These are phyloP conservation scores for Scalesia atractyloides DNA, from an alignment of 129 eudicot genomes.

Conservation along the genomic window DNA sequence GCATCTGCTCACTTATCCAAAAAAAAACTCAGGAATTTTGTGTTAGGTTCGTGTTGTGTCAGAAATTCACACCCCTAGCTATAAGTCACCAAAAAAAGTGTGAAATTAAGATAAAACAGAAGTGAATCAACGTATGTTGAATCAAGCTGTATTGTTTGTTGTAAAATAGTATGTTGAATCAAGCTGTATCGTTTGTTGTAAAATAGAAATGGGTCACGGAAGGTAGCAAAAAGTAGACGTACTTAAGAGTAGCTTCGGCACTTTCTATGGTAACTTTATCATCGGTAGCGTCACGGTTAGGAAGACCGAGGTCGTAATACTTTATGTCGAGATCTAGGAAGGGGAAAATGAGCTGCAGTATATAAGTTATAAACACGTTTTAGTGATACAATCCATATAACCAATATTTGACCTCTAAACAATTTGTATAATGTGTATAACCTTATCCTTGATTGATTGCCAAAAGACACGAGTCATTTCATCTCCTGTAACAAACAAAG, in stretches of 20 bases:
- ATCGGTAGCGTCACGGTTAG: conserved; percentile 94
- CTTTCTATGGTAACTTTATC: conserved; percentile 92
- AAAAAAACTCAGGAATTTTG: too few species aligned
- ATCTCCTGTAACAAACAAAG: conserved; percentile 66
- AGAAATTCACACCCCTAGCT: too few species aligned
- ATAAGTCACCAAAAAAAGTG: background rate
- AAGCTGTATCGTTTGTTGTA: background rate
- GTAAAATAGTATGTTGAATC: background rate
- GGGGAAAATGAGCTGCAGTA: conserved; percentile 80
- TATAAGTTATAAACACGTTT: background rate
- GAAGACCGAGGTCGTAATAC: conserved; percentile 94
- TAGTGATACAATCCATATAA: background rate
- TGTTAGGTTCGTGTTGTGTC: too few species aligned
- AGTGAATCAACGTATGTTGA: background rate
- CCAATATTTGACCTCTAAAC: background rate
- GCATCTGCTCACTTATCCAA: too few species aligned
- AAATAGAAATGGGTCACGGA: conserved; percentile 2
- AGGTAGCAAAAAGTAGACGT: conserved; percentile 11
- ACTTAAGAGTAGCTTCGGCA: conserved; percentile 99
- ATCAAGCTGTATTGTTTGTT: background rate
- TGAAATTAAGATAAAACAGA: background rate
- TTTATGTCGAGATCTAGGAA: conserved; percentile 89
- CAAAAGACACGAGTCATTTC: conserved; percentile 96
- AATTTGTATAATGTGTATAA: conserved; percentile 13
- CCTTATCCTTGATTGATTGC: conserved; percentile 94